A percentile compares a stretch with the other conserved stretches of the same genome.
Evolutionary conservation across 2,329 filamentous ascomycete genomes (phyloP).

Genomic region (Diplocarpon rosae): DNA sequence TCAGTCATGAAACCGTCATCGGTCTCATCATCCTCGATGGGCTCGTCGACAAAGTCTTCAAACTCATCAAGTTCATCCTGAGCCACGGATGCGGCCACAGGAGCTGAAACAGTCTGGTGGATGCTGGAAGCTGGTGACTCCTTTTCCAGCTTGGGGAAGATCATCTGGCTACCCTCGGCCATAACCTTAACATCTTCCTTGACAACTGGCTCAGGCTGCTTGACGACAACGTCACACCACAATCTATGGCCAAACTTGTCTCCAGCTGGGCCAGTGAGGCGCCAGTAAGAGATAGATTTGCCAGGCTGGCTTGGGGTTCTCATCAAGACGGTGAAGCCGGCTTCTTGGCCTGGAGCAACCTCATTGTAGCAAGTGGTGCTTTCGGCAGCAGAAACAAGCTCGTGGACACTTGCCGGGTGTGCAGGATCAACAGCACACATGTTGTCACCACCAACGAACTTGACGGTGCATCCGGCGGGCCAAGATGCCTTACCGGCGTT

Average conservation of each 20-base stretch:
- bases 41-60: slow-evolving; percentile 42
- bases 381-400: slow-evolving; percentile 69
- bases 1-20: slow-evolving; percentile 83
- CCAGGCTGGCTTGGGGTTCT: slow-evolving; percentile 69
- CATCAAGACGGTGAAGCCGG: slow-evolving; percentile 73
- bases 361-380: slow-evolving; percentile 64
- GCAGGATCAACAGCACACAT: slow-evolving; percentile 85
- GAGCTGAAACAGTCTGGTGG: slow-evolving; percentile 47
- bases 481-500: slow-evolving; percentile 72
- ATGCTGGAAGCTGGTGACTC: slow-evolving; percentile 77
- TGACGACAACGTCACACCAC: slow-evolving; percentile 84
- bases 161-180: slow-evolving; percentile 59
- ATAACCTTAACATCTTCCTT: slow-evolving; percentile 29
- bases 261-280: slow-evolving; percentile 71
- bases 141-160: slow-evolving; percentile 93
- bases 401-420: slow-evolving; percentile 65
- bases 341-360: slow-evolving; percentile 62
- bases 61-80: slow-evolving; percentile 29
- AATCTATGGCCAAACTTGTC: slow-evolving; percentile 82
- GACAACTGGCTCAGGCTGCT: slow-evolving; percentile 26
- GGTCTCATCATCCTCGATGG: slow-evolving; percentile 48
- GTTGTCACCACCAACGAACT: slow-evolving; percentile 87
- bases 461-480: slow-evolving; percentile 83
- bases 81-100: slow-evolving; percentile 42
- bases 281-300: slow-evolving; percentile 91